A percentile compares a stretch with the other conserved stretches of the same genome.
These are phyloP conservation scores for Beverwykella pulmonaria DNA, from an alignment of 495 filamentous ascomycete species.

Conservation along the genomic window DNA sequence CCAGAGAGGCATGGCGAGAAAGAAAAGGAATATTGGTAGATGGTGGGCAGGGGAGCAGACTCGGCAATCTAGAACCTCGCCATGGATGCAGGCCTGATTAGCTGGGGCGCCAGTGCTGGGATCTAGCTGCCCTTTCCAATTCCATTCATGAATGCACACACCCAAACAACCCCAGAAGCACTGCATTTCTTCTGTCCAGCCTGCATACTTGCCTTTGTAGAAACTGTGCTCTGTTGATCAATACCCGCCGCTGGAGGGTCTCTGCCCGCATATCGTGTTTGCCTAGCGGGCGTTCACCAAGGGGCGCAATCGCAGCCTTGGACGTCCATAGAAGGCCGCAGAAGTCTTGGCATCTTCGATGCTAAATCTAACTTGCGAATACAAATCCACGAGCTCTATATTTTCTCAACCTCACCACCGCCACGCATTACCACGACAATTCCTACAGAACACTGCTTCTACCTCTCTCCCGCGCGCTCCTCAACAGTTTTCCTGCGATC, in stretches of 20 bases:
- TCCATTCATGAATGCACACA: not conserved
- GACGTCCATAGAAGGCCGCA: constrained; percentile 30
- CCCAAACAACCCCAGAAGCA: not conserved
- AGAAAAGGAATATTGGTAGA: not conserved
- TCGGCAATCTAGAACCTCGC: not conserved
- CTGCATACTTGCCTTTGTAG: not conserved
- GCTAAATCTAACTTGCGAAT: too few species aligned
- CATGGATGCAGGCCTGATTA: not conserved
- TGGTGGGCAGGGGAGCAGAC: constrained; percentile 2
- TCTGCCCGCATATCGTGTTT: too few species aligned
- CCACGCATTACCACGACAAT: not conserved
- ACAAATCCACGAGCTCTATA: constrained; percentile 15
- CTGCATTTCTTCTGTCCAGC: not conserved
- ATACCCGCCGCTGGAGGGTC: too few species aligned
- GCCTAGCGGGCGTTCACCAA: too few species aligned
- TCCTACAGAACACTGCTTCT: not conserved
- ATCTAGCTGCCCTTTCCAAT: not conserved
- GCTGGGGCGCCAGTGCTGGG: not conserved
- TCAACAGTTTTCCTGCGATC: not conserved
- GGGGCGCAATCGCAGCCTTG: not conserved
- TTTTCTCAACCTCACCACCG: constrained; percentile 10
- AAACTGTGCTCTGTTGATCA: too few species aligned
- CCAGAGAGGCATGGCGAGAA: not conserved
- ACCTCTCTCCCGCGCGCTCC: not conserved
- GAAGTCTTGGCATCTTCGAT: constrained; percentile 3